Percentiles rank a stretch among this genome's conserved stretches.
Conservation (phyloP, 768 basidiomycete species). For the Sporobolomyces phaffii region DNA sequence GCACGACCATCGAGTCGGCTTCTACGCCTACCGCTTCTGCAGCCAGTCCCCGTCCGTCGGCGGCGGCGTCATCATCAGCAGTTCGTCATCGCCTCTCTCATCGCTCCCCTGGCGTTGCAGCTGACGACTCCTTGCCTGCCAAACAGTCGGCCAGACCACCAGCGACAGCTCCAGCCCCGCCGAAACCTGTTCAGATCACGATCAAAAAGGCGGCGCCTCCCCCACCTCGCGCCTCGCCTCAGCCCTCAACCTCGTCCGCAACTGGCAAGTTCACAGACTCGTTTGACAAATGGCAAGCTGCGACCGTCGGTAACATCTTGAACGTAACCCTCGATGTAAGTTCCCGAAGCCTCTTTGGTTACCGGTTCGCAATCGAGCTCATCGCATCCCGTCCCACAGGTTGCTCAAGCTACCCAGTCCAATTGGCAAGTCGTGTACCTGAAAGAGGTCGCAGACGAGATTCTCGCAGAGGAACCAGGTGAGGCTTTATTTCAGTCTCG, state of each 20-base stretch:
- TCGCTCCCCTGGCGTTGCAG: background rate
- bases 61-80: slow-evolving; percentile 19
- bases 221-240: slow-evolving; percentile 42
- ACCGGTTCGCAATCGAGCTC: background rate
- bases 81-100: background rate
- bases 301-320: slow-evolving; percentile 62
- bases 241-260: slow-evolving; percentile 44
- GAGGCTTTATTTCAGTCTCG: background rate
- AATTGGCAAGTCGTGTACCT: slow-evolving; percentile 75
- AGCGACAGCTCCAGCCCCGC: background rate
- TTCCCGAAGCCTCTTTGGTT: slow-evolving; percentile 18
- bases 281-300: slow-evolving; percentile 65
- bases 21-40: slow-evolving; percentile 45
- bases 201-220: slow-evolving; percentile 30
- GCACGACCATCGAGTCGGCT: slow-evolving; percentile 47
- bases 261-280: slow-evolving; percentile 51
- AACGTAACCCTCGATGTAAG: slow-evolving; percentile 73
- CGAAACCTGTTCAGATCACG: slow-evolving; percentile 7
- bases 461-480: slow-evolving; percentile 55
- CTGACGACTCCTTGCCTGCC: slow-evolving; percentile 3
- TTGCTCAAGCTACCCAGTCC: slow-evolving; percentile 56
- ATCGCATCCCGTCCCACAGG: slow-evolving; percentile 47
- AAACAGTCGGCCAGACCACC: no score
- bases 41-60: slow-evolving; percentile 13
- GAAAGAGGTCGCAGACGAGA: slow-evolving; percentile 64